Conservation (phyloP, 1,139 yeast genomes). For the Scheffersomyces titani region DNA sequence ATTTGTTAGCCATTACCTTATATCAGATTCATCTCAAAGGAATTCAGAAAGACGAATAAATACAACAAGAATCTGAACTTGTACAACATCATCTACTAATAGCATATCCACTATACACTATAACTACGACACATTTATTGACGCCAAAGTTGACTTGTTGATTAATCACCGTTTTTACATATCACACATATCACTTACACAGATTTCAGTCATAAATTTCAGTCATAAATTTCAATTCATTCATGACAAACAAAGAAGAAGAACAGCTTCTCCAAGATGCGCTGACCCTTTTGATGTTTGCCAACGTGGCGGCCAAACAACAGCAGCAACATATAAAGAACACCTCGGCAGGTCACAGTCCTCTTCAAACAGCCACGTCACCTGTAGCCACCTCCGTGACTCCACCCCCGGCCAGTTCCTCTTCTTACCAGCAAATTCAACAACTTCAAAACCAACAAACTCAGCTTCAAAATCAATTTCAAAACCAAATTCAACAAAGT, state of each 20-base stretch:
- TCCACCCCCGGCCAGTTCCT: background rate
- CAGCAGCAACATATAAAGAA: slow-evolving; percentile 25
- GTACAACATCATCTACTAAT: background rate
- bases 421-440: background rate
- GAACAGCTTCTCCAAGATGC: slow-evolving; percentile 59
- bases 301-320: slow-evolving; percentile 54
- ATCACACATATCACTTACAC: background rate
- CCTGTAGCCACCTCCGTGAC: slow-evolving; percentile 4
- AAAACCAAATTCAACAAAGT: background rate
- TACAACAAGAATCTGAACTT: background rate
- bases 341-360: background rate
- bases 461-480: background rate
- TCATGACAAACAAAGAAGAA: slow-evolving; percentile 20
- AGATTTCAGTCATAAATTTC: background rate
- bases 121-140: background rate
- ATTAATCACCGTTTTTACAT: background rate
- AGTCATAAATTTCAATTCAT: too few species aligned
- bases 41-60: background rate
- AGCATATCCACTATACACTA: background rate
- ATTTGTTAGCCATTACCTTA: background rate
- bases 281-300: slow-evolving; percentile 65
- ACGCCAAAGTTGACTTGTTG: background rate
- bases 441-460: background rate
- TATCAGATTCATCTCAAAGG: background rate
- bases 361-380: slow-evolving; percentile 2